Base-by-base conservation (phyloP, 2,329 filamentous ascomycete species). In the Beauveria medogensis region DNA sequence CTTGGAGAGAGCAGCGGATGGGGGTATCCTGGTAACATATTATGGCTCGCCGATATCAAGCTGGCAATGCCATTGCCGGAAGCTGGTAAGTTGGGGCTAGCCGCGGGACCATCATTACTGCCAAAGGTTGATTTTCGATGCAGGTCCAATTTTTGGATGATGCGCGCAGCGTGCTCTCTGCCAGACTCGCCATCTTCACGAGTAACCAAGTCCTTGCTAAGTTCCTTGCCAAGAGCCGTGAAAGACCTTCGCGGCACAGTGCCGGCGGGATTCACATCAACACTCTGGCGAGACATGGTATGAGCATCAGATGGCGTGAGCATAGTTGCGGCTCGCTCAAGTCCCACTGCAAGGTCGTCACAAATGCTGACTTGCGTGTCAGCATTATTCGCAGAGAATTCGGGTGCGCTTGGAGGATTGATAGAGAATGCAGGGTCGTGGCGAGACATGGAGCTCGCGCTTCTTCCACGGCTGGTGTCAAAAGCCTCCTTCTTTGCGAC, bases 111-210 rank as follows among this genome's bases (percentile, higher is more conserved):
- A 37, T 79, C 77, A 16, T 22, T 44, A 5, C 51, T 44, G 9
- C 80, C 79, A 63, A 87, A 83, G 7, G 86, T 84, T 43, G 87
- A 81, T 70, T 93, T 95, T 65, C 93, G 86, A 72, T 95, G 90
- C 61, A 96, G 80, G 72, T 97, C 93, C 50, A 97, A 82, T 73
- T 92, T 96, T 71, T 95, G 91, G 72, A 97, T 97, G 64, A 97
- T 91, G 63, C 92, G 86, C 22, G 91, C 85, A 9, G 91, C 89
- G 72, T 94, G 91, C 63, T 95, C 92, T 63, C 89, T 83, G 61
- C 87, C 83, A 64, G 85, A 86, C 68, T 94, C 90, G 34, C 87
- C 85, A 48, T 93, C 90, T 68, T 87, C 85, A 63, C 81, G 76
- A 26, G 58, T 60, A 3, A 60, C 58, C 30, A 60, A 20, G 41